These are phyloP conservation scores for Floccularia luteovirens DNA, from an alignment of 768 basidiomycete species.

Conservation along the genomic window DNA sequence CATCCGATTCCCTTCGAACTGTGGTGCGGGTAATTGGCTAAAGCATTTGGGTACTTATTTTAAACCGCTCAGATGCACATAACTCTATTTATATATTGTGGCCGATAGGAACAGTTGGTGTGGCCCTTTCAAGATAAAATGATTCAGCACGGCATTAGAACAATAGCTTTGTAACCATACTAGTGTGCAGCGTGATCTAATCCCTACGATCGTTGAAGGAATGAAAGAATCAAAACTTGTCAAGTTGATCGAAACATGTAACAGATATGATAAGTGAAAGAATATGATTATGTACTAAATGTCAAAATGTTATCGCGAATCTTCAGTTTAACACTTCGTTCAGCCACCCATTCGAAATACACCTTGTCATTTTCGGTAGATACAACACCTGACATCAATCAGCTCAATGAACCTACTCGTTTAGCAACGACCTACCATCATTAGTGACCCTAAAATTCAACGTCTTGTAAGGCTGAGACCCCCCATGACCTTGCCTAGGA, in stretches of 20 bases:
- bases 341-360: constrained; percentile 77
- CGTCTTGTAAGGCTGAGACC: constrained; percentile 84
- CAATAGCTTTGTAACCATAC: constrained; percentile 57
- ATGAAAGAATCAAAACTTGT: too few species aligned
- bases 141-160: constrained; percentile 50
- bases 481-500: constrained; percentile 79
- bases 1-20: constrained; percentile 34
- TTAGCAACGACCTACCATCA: constrained; percentile 49
- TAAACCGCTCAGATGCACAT: neutral
- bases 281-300: constrained; percentile 60
- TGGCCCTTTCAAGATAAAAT: constrained; percentile 70
- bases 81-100: neutral
- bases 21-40: constrained; percentile 68
- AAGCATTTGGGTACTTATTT: constrained; percentile 32
- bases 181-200: constrained; percentile 67
- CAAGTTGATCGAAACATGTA: too few species aligned
- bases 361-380: constrained; percentile 68
- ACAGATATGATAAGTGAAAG: neutral
- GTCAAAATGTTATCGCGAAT: constrained; percentile 80
- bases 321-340: constrained; percentile 74
- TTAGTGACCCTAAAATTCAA: constrained; percentile 80
- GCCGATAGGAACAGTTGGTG: constrained; percentile 56
- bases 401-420: neutral
- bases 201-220: too few species aligned
- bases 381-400: constrained; percentile 28